Conservation (phyloP, 164 flowering plant species). For the Berberis vulgaris region DNA sequence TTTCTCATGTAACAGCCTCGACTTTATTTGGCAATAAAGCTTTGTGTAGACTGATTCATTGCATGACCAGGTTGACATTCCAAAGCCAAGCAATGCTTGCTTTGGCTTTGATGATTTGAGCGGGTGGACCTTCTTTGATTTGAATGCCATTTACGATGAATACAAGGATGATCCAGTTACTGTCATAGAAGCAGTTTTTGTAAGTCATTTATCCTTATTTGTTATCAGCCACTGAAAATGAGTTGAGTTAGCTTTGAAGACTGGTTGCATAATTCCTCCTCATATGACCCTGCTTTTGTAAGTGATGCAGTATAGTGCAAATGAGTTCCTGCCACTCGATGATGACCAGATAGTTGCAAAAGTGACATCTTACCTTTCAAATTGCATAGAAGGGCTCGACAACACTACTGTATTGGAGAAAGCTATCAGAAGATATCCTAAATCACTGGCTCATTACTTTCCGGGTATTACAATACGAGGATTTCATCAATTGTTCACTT, state of each 20-base stretch:
- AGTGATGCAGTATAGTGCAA: conserved; percentile 47
- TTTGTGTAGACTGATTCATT: not conserved
- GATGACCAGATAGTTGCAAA: conserved; percentile 41
- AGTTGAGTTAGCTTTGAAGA: not conserved
- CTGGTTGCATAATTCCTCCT: not conserved
- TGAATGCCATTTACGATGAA: conserved; percentile 48
- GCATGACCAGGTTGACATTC: conserved; percentile 37
- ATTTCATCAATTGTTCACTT: not conserved
- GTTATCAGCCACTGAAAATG: not conserved
- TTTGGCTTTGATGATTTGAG: conserved; percentile 36
- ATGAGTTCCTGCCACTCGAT: conserved; percentile 36
- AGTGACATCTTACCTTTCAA: conserved; percentile 37
- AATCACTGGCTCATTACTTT: conserved; percentile 45
- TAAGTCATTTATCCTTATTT: conserved; percentile 22
- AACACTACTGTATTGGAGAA: conserved; percentile 27
- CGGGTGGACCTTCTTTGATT: conserved; percentile 64
- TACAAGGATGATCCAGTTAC: conserved; percentile 37
- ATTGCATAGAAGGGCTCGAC: conserved; percentile 35
- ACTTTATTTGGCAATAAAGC: not conserved
- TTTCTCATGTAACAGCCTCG: not conserved
- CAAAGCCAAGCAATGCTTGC: conserved; percentile 42
- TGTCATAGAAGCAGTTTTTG: conserved; percentile 47
- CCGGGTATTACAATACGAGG: conserved; percentile 30
- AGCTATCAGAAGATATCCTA: conserved; percentile 37
- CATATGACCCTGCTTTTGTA: not conserved